These are phyloP conservation scores for Astrocystis sublimbata DNA, from an alignment of 495 filamentous ascomycete genomes.

Conservation along the genomic window DNA sequence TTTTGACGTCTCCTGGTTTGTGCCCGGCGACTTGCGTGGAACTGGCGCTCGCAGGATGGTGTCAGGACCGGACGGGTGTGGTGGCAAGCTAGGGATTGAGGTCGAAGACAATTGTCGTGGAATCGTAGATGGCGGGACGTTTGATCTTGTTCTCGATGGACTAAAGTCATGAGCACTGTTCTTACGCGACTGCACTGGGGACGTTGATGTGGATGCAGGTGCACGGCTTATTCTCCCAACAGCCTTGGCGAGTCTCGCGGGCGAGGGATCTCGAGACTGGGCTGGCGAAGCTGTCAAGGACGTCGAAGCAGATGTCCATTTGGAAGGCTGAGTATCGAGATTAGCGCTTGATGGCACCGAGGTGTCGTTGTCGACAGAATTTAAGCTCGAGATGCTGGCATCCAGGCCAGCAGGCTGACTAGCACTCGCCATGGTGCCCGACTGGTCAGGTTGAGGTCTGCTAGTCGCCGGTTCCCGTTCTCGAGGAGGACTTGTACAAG, in stretches of 20 bases:
- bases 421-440: conserved; percentile 27
- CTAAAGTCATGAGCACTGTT: conserved; percentile 67
- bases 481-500: conserved; percentile 25
- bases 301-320: conserved; percentile 47
- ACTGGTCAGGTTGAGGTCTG: conserved; percentile 16
- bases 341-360: conserved; percentile 32
- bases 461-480: conserved; percentile 4
- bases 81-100: conserved; percentile 58
- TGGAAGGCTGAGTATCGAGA: conserved; percentile 37
- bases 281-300: conserved; percentile 50
- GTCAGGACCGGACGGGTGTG: conserved; percentile 57
- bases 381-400: conserved; percentile 32
- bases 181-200: conserved; percentile 61
- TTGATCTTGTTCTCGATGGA: conserved; percentile 58
- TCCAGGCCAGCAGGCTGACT: conserved; percentile 29
- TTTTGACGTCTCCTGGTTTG: conserved; percentile 54
- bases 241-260: conserved; percentile 39
- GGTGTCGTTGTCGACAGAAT: conserved; percentile 32
- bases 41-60: conserved; percentile 58
- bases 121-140: conserved; percentile 58
- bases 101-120: conserved; percentile 63
- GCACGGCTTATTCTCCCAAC: conserved; percentile 25
- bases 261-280: conserved; percentile 54
- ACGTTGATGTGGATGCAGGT: conserved; percentile 20
- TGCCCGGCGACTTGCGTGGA: conserved; percentile 57